These are phyloP conservation scores for Colletotrichum tabaci DNA, from an alignment of 2,329 filamentous ascomycete genomes.

Conservation along the genomic window DNA sequence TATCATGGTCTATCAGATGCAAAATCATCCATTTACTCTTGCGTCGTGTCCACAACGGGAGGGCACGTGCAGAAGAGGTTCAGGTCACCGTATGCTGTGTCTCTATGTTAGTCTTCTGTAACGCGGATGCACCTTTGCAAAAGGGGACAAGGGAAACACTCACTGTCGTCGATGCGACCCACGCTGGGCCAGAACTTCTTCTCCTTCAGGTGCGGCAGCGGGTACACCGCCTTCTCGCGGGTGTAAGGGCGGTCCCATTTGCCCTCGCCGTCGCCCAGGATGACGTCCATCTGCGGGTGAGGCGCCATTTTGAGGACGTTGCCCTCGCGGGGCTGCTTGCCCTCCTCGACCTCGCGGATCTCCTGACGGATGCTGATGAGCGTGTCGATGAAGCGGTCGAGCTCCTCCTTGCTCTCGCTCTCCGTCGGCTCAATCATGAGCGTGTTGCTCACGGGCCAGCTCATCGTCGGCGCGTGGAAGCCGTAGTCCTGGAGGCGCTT, in stretches of 20 bases:
- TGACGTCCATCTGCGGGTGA: constrained; percentile 86
- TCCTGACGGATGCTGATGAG: constrained; percentile 89
- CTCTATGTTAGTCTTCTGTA: constrained; percentile 38
- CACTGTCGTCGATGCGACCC: constrained; percentile 88
- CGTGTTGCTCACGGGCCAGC: constrained; percentile 94
- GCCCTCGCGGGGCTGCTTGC: constrained; percentile 78
- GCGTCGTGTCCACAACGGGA: constrained; percentile 78
- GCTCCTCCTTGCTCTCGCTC: constrained; percentile 90
- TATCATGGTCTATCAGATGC: constrained; percentile 32
- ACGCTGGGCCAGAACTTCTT: constrained; percentile 99
- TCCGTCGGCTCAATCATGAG: constrained; percentile 99
- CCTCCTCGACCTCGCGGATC: constrained; percentile 87
- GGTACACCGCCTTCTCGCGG: constrained; percentile 88
- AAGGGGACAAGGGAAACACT: constrained; percentile 54
- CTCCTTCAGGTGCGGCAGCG: constrained; percentile 84
- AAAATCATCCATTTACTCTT: constrained; percentile 42
- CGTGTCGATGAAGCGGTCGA: constrained; percentile 94
- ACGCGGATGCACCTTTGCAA: neutral
- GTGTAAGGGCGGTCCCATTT: constrained; percentile 89
- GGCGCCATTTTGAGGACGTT: constrained; percentile 94
- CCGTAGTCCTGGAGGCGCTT: constrained; percentile 98
- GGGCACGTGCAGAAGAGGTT: constrained; percentile 97
- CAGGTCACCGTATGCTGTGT: constrained; percentile 85
- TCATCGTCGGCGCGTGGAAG: constrained; percentile 98
- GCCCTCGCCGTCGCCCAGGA: constrained; percentile 68